Evolutionary conservation across 106 monocot genomes (phyloP), one percentile per base, ranked within the genome.

Genomic region (Platanthera guangdongensis): DNA sequence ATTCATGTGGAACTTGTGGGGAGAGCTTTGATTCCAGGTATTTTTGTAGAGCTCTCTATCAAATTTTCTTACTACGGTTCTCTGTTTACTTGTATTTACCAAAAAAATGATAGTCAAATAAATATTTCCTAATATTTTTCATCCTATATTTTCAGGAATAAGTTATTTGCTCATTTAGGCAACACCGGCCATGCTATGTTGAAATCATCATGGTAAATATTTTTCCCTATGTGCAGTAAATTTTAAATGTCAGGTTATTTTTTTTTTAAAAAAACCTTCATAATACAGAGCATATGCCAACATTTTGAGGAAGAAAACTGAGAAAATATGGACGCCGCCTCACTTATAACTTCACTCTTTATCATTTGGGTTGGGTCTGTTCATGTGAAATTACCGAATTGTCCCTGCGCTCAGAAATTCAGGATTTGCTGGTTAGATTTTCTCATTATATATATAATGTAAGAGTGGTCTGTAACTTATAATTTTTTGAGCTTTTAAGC

Each of bases 21-120:
- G 72, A 72, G 72, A 51, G 11, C 51, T 72, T 72, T 22, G 72
- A 72, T 19, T 72, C 72, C 50, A 72, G 72, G 72, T 72, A 51
- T 22, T 50, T 12, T 9, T 19, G 4, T 15, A 0, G 2, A 22
- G 7, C 50, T 6, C 51, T 51, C 67, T 18, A 48, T 11, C n/a
- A 47, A 15, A 5, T 70, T 72, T 72, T 51, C 3, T 50, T 50
- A 18, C 19, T 15, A 1, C 5, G 21, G 6, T 19, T 50, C n/a
- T 39, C 39, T 39, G 39, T 39, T 39, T 39, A 39, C 39, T 39
- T 39, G 2, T 3, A 39, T 39, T 39, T 39, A 39, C 39, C 39
- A 2, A 39, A 39, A 39, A 39, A 39, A 39, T 39, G 3, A 39
- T 39, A 39, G 2, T 39, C 39, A 39, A 39, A 39, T 39, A 39